Base-by-base conservation (phyloP, 805 yeast genomes). In the Torulaspora indica region DNA sequence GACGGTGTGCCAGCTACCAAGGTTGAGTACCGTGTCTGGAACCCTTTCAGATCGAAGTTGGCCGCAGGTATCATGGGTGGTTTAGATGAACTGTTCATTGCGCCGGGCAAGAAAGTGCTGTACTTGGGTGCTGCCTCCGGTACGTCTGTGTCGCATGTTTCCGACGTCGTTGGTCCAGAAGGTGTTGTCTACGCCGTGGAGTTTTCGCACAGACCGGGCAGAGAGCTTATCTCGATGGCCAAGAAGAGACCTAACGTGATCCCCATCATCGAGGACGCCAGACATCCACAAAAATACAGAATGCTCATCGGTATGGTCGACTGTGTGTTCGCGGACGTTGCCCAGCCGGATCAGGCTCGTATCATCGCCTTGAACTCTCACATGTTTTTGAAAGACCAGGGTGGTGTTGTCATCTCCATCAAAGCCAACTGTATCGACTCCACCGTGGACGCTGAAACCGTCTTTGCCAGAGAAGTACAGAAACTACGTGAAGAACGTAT, bases 1-100 rank as follows among this genome's bases (percentile, higher is more conserved):
- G 95, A 85, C 64, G 85, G 84, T 64, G 86, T 82, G 47, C 86
- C 93, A 57, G 81, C 93, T 55, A 89, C 97, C 64, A 93, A 93
- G 78, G 79, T 82, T 51, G 98, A 93, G 77, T 93, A 93, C 82
- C 90, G 98, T 80, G 98, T 93, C 58, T 93, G 98, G 98, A 93
- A 93, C 75, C 98, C 98, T 53, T 93, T 93, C 85, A 85, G 98
- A 82, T 91, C 98, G 48, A 93, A 93, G 80, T 77, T 93, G 75
- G 98, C 98, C 68, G 98, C 98, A 52, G 98, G 98, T 85, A 87
- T 93, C 58, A 86, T 93, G 88, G 98, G 98, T 75, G 98, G 98
- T 85, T 74, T 93, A 59, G 98, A 91, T 69, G 97, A 93, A 75
- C 74, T 93, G 60, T 95, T 89, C 77, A 85, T 93, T 72, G 95